Base-by-base conservation (phyloP, 139 green algal genomes). In the Chlamydomonas asymmetrica region DNA sequence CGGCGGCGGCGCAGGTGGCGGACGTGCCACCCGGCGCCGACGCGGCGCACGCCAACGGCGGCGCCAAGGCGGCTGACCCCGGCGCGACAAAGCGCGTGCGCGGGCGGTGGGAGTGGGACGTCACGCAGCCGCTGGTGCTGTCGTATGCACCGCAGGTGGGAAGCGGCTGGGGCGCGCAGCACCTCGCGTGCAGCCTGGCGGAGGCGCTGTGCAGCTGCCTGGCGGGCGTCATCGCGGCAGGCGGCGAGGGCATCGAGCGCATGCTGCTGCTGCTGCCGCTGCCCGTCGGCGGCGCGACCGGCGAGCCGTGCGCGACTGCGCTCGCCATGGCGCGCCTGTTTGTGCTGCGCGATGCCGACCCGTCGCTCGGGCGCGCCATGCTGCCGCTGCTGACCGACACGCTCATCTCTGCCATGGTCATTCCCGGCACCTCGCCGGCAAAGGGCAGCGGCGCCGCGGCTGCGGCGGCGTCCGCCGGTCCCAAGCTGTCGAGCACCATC, bases 211-310 rank as follows among this genome's bases (percentile, higher is more conserved):
- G 40, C 3, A 52, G 59, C 27, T 56, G 60, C 61, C 59, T 84
- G 54, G 78, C 71, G 0, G 63, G 65, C 16, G 59, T 29, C 56
- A 73, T 68, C 34, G 39, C 52, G 32, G 48, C 71, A 1, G 78
- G 64, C 10, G 41, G 56, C 29, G 35, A 7, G 7, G 40, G 35
- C 13, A 71, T 79, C 59, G 65, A 50, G 56, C 57, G 59, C 22
- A 54, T 71, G 37, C 54, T 84, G 71, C 64, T 84, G 78, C 70
- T 84, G 71, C 78, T 84, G 56, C 78, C 78, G 16, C 52, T 65
- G 39, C 32, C 2, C 27, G 35, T 13, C 61, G 25, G 2, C 59
- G 74, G 66, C 76, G 56, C 20, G 4, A 48, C 29, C 54, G 65
- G 31, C 22, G 34, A 32, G 63, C 18, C 16, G 20, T 16, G 56